phyloP scores from a whole-genome alignment of 2,329 filamentous ascomycete genomes.

The Diaporthe destruens region DNA sequence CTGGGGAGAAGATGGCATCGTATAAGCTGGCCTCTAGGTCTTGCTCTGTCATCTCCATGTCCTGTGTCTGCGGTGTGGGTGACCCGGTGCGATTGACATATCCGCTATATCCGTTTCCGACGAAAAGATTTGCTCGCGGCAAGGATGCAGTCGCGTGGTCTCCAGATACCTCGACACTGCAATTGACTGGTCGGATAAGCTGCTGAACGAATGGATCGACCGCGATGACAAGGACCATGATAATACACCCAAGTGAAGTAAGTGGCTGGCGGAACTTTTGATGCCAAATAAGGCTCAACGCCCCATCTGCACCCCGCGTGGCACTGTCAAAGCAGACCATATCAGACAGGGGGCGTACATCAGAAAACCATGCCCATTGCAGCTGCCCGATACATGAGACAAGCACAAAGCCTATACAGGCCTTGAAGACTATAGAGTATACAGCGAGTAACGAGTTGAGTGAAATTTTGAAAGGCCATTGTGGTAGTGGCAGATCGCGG shows the following conservation, averaged over 20 bases:
- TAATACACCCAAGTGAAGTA: background rate
- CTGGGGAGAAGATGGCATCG: background rate
- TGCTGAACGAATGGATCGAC: background rate
- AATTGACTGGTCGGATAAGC: background rate
- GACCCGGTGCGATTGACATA: background rate
- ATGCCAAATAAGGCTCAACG: background rate
- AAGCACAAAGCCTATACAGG: background rate
- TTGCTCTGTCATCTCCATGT: background rate
- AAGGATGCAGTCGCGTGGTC: background rate
- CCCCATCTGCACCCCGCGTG: background rate
- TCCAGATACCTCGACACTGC: background rate
- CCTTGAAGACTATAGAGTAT: background rate
- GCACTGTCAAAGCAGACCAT: conserved; percentile 1
- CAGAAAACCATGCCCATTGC: background rate
- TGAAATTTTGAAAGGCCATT: background rate
- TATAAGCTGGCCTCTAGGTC: background rate
- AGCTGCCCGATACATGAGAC: conserved; percentile 10
- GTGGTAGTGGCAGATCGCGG: background rate
- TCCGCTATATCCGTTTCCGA: too few species aligned
- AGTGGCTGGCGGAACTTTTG: background rate
- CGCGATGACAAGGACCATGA: background rate
- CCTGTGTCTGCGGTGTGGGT: background rate
- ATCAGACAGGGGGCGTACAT: background rate
- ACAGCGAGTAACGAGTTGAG: background rate
- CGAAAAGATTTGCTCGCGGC: conserved; percentile 1